Conservation (phyloP, 352 stramenopile species). For the Globisporangium irregulare region DNA sequence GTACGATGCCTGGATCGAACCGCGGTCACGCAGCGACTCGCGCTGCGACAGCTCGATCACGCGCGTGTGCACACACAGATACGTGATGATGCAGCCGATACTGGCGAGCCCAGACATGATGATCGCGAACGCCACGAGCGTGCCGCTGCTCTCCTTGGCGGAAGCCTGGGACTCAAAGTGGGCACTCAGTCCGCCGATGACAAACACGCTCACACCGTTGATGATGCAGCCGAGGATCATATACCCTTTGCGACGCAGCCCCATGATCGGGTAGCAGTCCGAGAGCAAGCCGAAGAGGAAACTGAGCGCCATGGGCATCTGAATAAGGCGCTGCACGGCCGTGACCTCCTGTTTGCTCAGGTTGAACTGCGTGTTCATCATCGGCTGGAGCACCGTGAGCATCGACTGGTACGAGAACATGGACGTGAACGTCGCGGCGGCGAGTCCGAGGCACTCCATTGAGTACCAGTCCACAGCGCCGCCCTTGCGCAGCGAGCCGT, state of each 20-base stretch:
- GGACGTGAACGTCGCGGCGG: conserved; percentile 63
- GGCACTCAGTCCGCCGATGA: conserved; percentile 51
- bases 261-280: conserved; percentile 90
- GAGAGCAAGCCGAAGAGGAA: conserved; percentile 88
- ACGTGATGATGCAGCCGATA: conserved; percentile 42
- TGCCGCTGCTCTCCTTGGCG: conserved; percentile 6
- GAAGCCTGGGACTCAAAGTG: conserved; percentile 31
- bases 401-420: conserved; percentile 67
- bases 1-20: conserved; percentile 31
- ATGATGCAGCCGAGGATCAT: conserved; percentile 83
- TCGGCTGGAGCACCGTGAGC: conserved; percentile 41
- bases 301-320: conserved; percentile 87
- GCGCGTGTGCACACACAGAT: conserved; percentile 38
- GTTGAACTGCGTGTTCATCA: conserved; percentile 55
- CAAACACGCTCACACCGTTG: conserved; percentile 56
- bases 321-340: conserved; percentile 54
- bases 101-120: conserved; percentile 28
- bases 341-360: conserved; percentile 38
- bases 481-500: conserved; percentile 53
- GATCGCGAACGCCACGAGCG: conserved; percentile 25
- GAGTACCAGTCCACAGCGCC: conserved; percentile 54
- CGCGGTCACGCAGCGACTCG: conserved; percentile 29
- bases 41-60: conserved; percentile 41
- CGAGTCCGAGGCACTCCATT: conserved; percentile 57
- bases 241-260: conserved; percentile 88